Evolutionary conservation across 2,329 filamentous ascomycete genomes (phyloP), one percentile per base, ranked within the genome.

Genomic region (Calonectria honghensis): DNA sequence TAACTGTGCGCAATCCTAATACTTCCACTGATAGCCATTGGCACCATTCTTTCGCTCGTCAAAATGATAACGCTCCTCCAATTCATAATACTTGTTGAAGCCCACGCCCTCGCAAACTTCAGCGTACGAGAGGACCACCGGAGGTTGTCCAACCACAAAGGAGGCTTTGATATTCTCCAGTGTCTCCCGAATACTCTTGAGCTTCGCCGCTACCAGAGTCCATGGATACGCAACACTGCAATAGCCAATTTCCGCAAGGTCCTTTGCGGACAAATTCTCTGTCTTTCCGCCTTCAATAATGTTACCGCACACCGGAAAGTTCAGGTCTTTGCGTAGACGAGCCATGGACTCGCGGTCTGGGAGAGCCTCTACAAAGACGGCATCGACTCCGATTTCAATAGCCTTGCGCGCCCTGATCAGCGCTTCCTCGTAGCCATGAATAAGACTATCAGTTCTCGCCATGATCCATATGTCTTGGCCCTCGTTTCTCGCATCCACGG

Each of bases 101-200:
- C 87, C 87, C 27, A 88, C 87, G 0, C 86, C 86, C 14, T 87
- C 84, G 48, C 85, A 88, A 0, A 89, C 86, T 61, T 89, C 85
- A 0, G 79, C 79, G 69, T 87, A 88, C 0, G 83, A 83, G 35
- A 89, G 74, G 52, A 89, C 85, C 76, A 83, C 85, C 1, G 86
- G 85, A 2, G 87, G 87, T 3, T 82, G 81, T 0, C 87, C 87
- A 7, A 83, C 80, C 0, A 81, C 83, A 77, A 89, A 82, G n/a
- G 83, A 86, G 29, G 80, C 81, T 78, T 89, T 89, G 41, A 89
- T 59, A 0, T 75, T 81, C 71, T 85, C 84, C 7, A 87, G 75
- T 0, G 83, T 80, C 67, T 86, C 83, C 7, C 82, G 73, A 13
- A 87, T 84, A 24, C 83, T 84, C 81, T 84, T 87, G 6, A 88